Evolutionary conservation across 2,329 filamentous ascomycete genomes (phyloP).

Genomic region (Colletotrichum eremochloae): DNA sequence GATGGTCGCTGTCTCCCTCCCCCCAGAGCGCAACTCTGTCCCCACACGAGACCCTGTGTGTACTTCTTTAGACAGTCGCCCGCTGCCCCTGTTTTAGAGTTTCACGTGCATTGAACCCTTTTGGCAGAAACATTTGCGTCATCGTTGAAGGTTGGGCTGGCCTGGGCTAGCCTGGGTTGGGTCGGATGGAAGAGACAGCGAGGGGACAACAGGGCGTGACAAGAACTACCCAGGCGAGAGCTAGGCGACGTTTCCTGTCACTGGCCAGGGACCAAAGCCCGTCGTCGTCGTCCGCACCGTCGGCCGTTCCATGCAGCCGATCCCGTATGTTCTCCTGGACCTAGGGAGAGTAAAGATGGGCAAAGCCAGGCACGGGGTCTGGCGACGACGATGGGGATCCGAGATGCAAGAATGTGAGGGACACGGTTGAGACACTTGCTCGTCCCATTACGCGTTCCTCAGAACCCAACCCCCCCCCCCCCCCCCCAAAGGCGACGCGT

Average conservation of each 20-base stretch:
- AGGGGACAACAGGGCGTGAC: neutral
- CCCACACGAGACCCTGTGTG: conserved; percentile 31
- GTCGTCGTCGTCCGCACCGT: neutral
- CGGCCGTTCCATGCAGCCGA: neutral
- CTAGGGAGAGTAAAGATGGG: neutral
- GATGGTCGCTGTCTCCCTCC: conserved; percentile 7
- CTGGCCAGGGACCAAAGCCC: neutral
- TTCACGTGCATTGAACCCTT: conserved; percentile 27
- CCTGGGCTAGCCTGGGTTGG: neutral
- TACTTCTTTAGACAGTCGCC: neutral
- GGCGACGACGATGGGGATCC: neutral
- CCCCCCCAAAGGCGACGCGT: neutral
- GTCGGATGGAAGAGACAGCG: no score
- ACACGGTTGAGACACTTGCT: neutral
- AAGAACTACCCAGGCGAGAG: neutral
- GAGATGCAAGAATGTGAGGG: neutral
- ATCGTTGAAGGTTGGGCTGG: conserved; percentile 8
- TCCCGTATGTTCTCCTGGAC: neutral
- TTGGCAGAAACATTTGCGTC: conserved; percentile 40
- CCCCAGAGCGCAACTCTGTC: conserved; percentile 10
- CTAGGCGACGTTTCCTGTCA: neutral
- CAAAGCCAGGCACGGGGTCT: neutral
- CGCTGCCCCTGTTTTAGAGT: conserved; percentile 7
- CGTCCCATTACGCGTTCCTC: neutral
- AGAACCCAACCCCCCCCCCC: neutral